Conservation (phyloP, 2,329 filamentous ascomycete species). For the Fusarium dlaminii region DNA sequence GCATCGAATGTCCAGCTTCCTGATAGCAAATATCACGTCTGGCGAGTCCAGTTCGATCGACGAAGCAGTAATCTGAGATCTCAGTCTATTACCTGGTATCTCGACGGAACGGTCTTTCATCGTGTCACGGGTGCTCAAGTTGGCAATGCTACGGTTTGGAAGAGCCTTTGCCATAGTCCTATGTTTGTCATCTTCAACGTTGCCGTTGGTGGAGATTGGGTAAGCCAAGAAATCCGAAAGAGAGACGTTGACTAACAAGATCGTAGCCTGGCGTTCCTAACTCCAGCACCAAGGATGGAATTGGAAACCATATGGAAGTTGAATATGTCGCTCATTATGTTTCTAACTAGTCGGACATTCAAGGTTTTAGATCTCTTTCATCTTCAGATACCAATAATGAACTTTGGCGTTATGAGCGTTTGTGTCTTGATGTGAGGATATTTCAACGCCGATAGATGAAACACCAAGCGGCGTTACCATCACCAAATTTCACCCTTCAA, state of each 20-base stretch:
- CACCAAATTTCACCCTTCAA: rapidly evolving
- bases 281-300: conserved; percentile 55
- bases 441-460: too few species aligned
- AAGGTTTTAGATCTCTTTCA: neutral
- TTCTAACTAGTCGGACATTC: conserved; percentile 27
- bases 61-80: conserved; percentile 54
- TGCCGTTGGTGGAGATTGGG: conserved; percentile 64
- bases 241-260: neutral
- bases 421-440: rapidly evolving
- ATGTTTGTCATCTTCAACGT: conserved; percentile 65
- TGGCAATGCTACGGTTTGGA: conserved; percentile 59
- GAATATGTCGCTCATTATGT: conserved; percentile 59
- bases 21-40: conserved; percentile 58
- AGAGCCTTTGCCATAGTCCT: conserved; percentile 58
- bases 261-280: conserved; percentile 60
- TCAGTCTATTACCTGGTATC: conserved; percentile 62
- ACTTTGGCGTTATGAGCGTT: neutral
- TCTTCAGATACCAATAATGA: neutral
- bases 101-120: conserved; percentile 57
- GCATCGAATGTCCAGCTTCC: conserved; percentile 49
- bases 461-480: neutral
- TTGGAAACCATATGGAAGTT: conserved; percentile 61
- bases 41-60: conserved; percentile 61
- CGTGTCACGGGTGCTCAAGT: conserved; percentile 57
- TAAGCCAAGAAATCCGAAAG: conserved; percentile 45